phyloP scores from a whole-genome alignment of 148 eudicot genomes.

The Chenopodium formosanum region DNA sequence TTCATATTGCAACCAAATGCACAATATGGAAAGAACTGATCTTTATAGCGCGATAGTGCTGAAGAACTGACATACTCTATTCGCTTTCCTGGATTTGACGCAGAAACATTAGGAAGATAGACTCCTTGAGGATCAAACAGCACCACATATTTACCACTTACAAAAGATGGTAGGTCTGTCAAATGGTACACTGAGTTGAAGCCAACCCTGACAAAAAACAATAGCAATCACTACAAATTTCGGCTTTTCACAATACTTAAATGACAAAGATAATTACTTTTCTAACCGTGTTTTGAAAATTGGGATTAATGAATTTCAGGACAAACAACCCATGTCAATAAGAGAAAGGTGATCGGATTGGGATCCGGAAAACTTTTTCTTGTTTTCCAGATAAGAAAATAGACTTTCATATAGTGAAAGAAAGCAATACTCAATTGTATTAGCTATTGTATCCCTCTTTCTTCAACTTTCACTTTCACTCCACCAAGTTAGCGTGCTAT shows the following conservation, averaged over 20 bases:
- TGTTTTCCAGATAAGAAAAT: background rate
- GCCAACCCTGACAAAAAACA: slow-evolving; percentile 69
- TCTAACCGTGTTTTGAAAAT: background rate
- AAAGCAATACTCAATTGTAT: background rate
- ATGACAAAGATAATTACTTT: background rate
- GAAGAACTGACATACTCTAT: slow-evolving; percentile 88
- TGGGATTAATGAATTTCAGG: background rate
- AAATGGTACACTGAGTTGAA: slow-evolving; percentile 98
- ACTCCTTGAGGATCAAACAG: slow-evolving; percentile 95
- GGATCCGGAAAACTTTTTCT: background rate
- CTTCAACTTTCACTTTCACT: background rate
- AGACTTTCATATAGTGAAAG: background rate
- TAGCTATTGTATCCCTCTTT: background rate
- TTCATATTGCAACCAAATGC: slow-evolving; percentile 97
- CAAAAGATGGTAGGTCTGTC: slow-evolving; percentile 98
- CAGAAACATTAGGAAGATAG: slow-evolving; percentile 89
- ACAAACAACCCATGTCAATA: background rate
- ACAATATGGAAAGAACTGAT: slow-evolving; percentile 91
- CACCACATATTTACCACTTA: slow-evolving; percentile 91
- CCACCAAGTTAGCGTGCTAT: background rate
- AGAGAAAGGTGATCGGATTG: no score
- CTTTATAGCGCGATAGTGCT: slow-evolving; percentile 73
- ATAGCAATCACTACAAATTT: slow-evolving; percentile 22
- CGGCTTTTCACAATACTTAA: slow-evolving; percentile 3
- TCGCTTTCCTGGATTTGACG: slow-evolving; percentile 96